Conservation (phyloP, 352 stramenopile species). For the Pythium brachiatum region DNA sequence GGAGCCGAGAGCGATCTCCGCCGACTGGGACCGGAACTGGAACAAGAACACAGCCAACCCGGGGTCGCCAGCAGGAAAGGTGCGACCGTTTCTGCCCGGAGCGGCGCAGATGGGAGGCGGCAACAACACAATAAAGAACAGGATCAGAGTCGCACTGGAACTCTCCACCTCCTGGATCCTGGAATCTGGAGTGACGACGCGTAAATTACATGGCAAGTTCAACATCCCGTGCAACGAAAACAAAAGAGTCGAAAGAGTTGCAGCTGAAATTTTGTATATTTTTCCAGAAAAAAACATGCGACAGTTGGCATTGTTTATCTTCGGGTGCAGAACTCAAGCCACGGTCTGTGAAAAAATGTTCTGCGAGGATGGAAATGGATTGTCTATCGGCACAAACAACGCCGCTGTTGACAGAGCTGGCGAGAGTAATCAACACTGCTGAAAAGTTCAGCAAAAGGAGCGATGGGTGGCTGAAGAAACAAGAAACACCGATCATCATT, state of each 20-base stretch:
- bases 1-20: not conserved
- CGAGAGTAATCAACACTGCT: not conserved
- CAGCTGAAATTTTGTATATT: not conserved
- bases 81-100: conserved; percentile 3
- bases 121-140: conserved; percentile 1
- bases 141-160: not conserved
- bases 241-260: not conserved
- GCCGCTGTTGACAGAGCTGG: not conserved
- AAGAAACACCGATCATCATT: no score
- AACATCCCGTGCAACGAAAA: not conserved
- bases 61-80: not conserved
- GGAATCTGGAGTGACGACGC: not conserved
- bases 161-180: not conserved
- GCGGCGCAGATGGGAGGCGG: not conserved
- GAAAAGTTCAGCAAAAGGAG: no score
- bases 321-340: not conserved
- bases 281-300: not conserved
- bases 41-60: no score
- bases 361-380: not conserved
- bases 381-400: not conserved
- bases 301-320: not conserved
- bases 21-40: not conserved
- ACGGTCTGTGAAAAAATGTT: not conserved
- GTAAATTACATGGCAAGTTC: conserved; percentile 1
- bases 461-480: no score